These are phyloP conservation scores for Lactarius sp. DNA, from an alignment of 768 basidiomycete species.

Conservation along the genomic window DNA sequence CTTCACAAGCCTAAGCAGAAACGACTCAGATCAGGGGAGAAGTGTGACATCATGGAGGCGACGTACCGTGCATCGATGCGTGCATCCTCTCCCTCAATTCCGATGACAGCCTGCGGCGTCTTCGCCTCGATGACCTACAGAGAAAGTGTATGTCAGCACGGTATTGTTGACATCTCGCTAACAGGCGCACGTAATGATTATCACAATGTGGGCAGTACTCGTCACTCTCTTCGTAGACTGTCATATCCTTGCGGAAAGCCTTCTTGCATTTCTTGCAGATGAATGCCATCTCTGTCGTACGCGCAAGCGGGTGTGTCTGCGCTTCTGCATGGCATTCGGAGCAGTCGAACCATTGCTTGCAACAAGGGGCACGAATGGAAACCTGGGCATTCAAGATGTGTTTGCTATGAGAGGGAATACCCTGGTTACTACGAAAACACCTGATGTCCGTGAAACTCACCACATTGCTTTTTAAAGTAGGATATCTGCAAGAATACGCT, in stretches of 20 bases:
- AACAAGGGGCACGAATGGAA: conserved; percentile 92
- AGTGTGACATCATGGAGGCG: not conserved
- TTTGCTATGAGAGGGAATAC: conserved; percentile 50
- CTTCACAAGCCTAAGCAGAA: conserved; percentile 66
- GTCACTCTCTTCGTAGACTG: conserved; percentile 88
- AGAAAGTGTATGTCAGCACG: not conserved
- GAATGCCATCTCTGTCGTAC: conserved; percentile 81
- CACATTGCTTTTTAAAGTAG: not conserved
- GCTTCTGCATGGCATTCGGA: conserved; percentile 89
- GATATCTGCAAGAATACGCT: not conserved
- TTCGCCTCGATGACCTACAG: conserved; percentile 87
- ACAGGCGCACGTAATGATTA: conserved; percentile 84
- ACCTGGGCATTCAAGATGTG: conserved; percentile 97
- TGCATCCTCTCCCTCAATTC: conserved; percentile 89
- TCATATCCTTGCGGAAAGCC: conserved; percentile 95
- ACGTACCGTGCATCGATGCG: conserved; percentile 79
- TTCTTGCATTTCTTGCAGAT: conserved; percentile 90
- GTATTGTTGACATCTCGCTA: not conserved
- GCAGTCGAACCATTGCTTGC: conserved; percentile 97
- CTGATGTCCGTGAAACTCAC: not conserved
- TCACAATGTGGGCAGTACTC: conserved; percentile 98
- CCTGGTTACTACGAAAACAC: not conserved
- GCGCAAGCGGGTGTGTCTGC: conserved; percentile 65
- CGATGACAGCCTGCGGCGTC: conserved; percentile 77
- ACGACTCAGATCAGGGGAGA: conserved; percentile 8